Conservation (phyloP, 1,284 basidiomycete species). For the Gymnopus androsaceus region DNA sequence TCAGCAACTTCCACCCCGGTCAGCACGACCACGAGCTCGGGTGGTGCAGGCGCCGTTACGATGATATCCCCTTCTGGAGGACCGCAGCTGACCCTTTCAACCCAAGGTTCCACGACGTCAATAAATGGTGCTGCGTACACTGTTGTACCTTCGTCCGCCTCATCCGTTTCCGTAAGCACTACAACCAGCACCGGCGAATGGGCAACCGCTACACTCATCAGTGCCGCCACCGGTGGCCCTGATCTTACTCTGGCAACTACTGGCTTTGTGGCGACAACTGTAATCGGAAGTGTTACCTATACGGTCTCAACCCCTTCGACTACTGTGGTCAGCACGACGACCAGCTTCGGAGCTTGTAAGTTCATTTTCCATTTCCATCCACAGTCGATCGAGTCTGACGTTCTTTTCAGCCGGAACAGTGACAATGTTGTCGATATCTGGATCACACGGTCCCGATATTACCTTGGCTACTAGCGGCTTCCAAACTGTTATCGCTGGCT, state of each 20-base stretch:
- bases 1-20: no score
- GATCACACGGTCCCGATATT: neutral
- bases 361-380: neutral
- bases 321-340: neutral
- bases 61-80: neutral
- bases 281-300: no score
- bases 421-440: neutral
- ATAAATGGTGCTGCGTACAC: neutral
- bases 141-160: neutral
- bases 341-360: neutral
- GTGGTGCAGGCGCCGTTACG: neutral
- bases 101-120: neutral
- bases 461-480: conserved; percentile 2
- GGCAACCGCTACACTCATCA: neutral
- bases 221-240: no score
- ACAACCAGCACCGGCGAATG: neutral
- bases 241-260: no score
- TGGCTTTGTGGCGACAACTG: no score
- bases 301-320: neutral
- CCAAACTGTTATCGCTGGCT: neutral
- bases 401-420: neutral
- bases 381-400: neutral
- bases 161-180: neutral
- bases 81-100: neutral
- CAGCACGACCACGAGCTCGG: neutral